Conservation (phyloP, 805 yeast genomes). For the Citeromyces nyonsensis region DNA sequence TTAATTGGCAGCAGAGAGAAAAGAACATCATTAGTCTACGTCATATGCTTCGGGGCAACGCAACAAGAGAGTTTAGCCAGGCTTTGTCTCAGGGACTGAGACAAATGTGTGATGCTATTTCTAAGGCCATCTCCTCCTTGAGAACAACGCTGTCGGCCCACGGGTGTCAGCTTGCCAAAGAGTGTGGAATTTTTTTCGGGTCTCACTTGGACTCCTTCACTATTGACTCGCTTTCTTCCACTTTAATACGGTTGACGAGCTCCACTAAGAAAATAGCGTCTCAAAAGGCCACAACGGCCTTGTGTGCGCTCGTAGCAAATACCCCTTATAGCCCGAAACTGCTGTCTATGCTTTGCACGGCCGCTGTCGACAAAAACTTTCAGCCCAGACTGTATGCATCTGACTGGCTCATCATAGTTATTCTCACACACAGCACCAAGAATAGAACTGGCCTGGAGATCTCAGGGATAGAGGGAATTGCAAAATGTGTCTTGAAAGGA, state of each 20-base stretch:
- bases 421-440: conserved; percentile 33
- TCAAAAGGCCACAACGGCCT: conserved; percentile 35
- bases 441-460: conserved; percentile 13
- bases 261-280: conserved; percentile 54
- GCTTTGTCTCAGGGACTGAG: conserved; percentile 16
- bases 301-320: conserved; percentile 38
- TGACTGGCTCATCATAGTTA: conserved; percentile 45
- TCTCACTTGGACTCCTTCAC: conserved; percentile 23
- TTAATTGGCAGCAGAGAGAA: conserved; percentile 74
- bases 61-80: conserved; percentile 18
- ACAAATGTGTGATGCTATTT: conserved; percentile 38
- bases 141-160: conserved; percentile 72
- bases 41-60: conserved; percentile 43
- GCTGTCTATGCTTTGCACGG: conserved; percentile 28
- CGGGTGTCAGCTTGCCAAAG: conserved; percentile 69
- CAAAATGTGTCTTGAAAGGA: conserved; percentile 38
- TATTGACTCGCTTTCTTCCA: conserved; percentile 30
- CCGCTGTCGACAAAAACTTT: conserved; percentile 54
- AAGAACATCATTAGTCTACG: conserved; percentile 40
- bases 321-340: conserved; percentile 37
- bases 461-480: conserved; percentile 23
- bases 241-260: conserved; percentile 35
- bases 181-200: conserved; percentile 28
- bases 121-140: conserved; percentile 54
- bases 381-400: conserved; percentile 60